Conservation (phyloP, 2,329 filamentous ascomycete species). For the Lachnellula arida region DNA sequence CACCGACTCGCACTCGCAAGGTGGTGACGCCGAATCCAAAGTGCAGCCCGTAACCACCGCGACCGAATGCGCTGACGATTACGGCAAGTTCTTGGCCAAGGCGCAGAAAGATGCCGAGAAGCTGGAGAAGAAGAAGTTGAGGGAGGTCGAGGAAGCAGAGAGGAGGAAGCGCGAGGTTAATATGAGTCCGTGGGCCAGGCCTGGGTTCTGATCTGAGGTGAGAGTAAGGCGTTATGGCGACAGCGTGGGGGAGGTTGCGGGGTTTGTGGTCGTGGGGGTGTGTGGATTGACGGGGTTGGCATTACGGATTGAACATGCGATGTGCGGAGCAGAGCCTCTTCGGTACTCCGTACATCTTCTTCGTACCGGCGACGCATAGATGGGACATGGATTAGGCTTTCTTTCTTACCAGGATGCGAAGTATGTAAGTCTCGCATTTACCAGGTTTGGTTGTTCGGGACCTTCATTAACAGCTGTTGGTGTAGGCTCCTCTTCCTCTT, state of each 20-base stretch:
- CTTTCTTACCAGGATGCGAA: too few relatives aligned
- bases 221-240: background rate
- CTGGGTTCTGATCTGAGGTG: constrained; percentile 7
- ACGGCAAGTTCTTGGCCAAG: constrained; percentile 20
- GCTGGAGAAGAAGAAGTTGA: constrained; percentile 16
- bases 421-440: too few relatives aligned
- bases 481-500: too few relatives aligned
- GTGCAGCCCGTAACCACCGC: constrained; percentile 1
- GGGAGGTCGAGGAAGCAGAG: constrained; percentile 34
- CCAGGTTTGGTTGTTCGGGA: too few relatives aligned
- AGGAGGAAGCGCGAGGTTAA: constrained; percentile 42
- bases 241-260: background rate
- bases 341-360: too few relatives aligned
- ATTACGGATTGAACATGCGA: background rate
- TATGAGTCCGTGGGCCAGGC: constrained; percentile 30
- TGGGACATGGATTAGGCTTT: too few relatives aligned
- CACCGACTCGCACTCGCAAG: constrained; percentile 4
- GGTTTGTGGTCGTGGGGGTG: background rate
- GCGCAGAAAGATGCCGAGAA: constrained; percentile 16
- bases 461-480: too few relatives aligned
- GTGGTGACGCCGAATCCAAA: too few relatives aligned
- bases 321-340: background rate
- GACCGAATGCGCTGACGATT: constrained; percentile 13
- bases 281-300: background rate
- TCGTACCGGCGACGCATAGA: too few relatives aligned